A percentile compares a stretch with the other conserved stretches of the same genome.
Evolutionary conservation across 2,329 filamentous ascomycete genomes (phyloP).

Genomic region (Seiridium cupressi): DNA sequence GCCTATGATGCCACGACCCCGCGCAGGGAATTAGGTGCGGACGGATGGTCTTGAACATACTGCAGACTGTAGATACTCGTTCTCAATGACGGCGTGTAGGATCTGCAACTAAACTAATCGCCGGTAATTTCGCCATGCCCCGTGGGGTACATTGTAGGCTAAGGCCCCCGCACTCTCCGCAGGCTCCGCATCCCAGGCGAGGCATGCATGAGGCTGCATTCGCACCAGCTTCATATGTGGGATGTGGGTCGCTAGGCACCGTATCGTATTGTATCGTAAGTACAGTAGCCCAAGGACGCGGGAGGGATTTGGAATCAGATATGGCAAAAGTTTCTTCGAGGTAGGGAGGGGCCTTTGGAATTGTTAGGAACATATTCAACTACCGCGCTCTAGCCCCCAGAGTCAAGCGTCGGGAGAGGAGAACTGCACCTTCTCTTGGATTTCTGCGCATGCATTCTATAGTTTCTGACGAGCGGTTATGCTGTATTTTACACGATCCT

Average conservation of each 20-base stretch:
- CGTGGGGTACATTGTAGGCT: not conserved
- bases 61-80: not conserved
- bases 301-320: not conserved
- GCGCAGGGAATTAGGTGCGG: not conserved
- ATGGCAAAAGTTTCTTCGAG: not conserved
- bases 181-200: not conserved
- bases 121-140: not conserved
- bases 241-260: too few relatives aligned
- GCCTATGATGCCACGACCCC: not conserved
- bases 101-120: not conserved
- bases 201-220: too few relatives aligned
- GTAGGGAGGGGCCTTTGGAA: too few relatives aligned
- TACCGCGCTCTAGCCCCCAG: too few relatives aligned
- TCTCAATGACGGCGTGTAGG: too few relatives aligned
- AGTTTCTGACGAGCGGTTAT: not conserved
- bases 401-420: too few relatives aligned
- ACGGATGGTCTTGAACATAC: not conserved
- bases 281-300: not conserved
- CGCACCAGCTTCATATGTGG: too few relatives aligned
- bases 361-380: too few relatives aligned
- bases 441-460: too few relatives aligned
- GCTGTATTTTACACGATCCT: not conserved
- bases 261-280: not conserved
- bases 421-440: too few relatives aligned
- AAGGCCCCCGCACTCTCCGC: not conserved